Evolutionary conservation across 169 alveolate genomes (phyloP), one percentile per base, ranked within the genome.

Genomic region (Plasmodium billcollinsi): DNA sequence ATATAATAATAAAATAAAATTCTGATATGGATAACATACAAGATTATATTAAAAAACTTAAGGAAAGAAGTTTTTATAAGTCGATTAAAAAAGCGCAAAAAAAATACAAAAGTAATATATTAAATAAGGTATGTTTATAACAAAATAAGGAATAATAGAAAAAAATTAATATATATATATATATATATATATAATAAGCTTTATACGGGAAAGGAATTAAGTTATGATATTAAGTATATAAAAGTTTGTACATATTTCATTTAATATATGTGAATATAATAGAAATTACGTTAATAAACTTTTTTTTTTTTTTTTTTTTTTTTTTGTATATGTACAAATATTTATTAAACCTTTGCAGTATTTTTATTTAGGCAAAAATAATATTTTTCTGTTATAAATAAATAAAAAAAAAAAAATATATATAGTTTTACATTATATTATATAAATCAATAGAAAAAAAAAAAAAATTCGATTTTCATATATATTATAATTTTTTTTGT

Each of bases 21-120:
- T 33, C 43, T 69, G 62, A 20, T 69, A 69, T 33, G 43, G 76
- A 69, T 69, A 69, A 5, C 21, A 47, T 69, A 12, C 50, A 69
- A 43, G 76, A 69, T 54, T 45, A 39, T 24, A 7, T 69, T 15
- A 69, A 69, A 69, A 69, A 18, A n/a, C 29, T 69, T 33, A 69
- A 69, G 76, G 76, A 50, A 21, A 73, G 33, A 21, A 29, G 61
- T 47, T 63, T 73, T 73, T 73, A 21, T 62, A 33, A 73, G 21
- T 26, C 73, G 26, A 43, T 73, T 61, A 73, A 73, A 43, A 20
- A 73, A n/a, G 61, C 24, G n/a, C 73, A 47, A 29, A 73, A 33
- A 58, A 56, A 73, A 62, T 73, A 73, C 72, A 21, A 33, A 62
- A 56, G 12, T 1, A 59, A 20, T 58, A 58, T 61, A 61, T 50